Evolutionary conservation across 179 eudicot genomes (phyloP).

Genomic region (Kewa caespitosa): DNA sequence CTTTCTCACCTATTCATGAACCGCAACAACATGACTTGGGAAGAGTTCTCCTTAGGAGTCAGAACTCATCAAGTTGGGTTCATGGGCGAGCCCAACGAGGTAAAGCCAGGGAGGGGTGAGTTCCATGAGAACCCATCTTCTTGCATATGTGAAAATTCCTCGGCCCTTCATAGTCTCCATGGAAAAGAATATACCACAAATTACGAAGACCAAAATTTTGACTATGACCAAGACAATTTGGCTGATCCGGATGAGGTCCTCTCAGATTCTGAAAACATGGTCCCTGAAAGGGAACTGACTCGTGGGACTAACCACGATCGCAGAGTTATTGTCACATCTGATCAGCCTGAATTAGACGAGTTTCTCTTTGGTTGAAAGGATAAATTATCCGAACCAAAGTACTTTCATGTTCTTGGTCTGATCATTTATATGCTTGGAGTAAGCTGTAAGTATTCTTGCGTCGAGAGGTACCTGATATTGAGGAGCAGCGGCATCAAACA

Average conservation of each 20-base stretch:
- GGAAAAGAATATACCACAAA: constrained; percentile 20
- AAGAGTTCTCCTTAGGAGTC: constrained; percentile 48
- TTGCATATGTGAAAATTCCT: constrained; percentile 62
- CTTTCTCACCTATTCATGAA: constrained; percentile 46
- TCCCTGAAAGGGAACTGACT: constrained; percentile 17
- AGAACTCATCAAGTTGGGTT: constrained; percentile 58
- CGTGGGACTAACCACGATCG: constrained; percentile 18
- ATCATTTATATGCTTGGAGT: background rate
- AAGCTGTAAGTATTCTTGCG: constrained; percentile 6
- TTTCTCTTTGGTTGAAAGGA: constrained; percentile 33
- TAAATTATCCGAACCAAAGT: background rate
- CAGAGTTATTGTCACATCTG: constrained; percentile 17
- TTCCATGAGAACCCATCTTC: constrained; percentile 79
- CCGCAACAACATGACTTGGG: constrained; percentile 62
- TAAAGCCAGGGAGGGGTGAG: constrained; percentile 55
- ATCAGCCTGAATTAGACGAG: constrained; percentile 43
- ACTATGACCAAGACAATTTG: constrained; percentile 44
- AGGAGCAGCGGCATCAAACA: background rate
- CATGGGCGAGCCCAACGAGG: constrained; percentile 85
- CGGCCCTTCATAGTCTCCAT: constrained; percentile 14
- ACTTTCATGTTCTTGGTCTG: background rate
- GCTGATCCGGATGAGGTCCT: constrained; percentile 33
- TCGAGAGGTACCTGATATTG: background rate
- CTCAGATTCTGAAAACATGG: constrained; percentile 28
- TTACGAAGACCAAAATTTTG: constrained; percentile 33